Evolutionary conservation across 495 filamentous ascomycete species (phyloP), one percentile per base, ranked within the genome.

Genomic region (Trichoderma erinaceum): DNA sequence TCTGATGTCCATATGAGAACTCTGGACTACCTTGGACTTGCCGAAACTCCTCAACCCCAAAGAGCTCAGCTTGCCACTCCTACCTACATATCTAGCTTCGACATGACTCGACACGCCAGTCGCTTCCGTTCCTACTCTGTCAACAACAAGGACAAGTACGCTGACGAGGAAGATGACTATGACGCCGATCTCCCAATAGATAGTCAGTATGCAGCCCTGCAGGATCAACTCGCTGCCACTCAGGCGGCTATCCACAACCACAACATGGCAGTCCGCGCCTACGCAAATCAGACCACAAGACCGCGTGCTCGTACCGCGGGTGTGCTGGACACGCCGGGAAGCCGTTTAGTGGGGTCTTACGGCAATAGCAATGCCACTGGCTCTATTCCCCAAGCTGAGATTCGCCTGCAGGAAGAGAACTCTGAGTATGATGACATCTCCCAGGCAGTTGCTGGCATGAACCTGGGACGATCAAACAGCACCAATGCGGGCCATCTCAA

Each of bases 61-160:
- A 87, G 88, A 65, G 88, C 90, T 66, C 87, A 85, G 66, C 82
- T 96, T 70, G 85, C 87, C 63, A 88, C 88, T 38, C 90, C 90
- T 4, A 29, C 56, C 10, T 89, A 92, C 71, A 80, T 96, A n/a
- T 90, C 90, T 63, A 91, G 91, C 69, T 80, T 95, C 72, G 87
- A 87, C 63, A 86, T 91, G 72, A 88, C 87, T 70, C 91, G 89
- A 76, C 92, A 87, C 69, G 84, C 90, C 66, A 98, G 90, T 77
- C 86, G 95, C 61, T 92, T 97, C 78, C 88, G 95, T 21, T 99
- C 95, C 38, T 98, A 97, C 76, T 99, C 95, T 25, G 95, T 99
- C 63, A 98, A 99, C 77, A 95, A 96, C 50, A 97, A 96, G 77
- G 95, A 97, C 75, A 97, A 96, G 78, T 98, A 98, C 73, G 95